Base-by-base conservation (phyloP, 2,329 filamentous ascomycete genomes). In the Sporothrix protearum region DNA sequence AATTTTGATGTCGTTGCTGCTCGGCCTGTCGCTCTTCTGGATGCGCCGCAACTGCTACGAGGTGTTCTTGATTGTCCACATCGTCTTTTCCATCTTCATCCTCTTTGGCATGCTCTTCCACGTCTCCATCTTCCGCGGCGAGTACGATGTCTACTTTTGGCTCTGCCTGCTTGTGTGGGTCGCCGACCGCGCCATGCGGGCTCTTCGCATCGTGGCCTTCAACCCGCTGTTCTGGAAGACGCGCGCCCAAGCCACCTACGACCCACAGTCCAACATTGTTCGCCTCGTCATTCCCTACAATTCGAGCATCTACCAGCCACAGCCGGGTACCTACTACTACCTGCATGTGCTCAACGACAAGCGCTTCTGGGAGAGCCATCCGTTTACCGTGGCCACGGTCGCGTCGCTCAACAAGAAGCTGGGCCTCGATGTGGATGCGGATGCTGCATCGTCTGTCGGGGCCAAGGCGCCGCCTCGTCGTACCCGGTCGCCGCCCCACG, bases 31-130 rank as follows among this genome's bases (percentile, higher is more conserved):
- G 0, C 77, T 86, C 0, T 86, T 85, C 73, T 86, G 83, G 77
- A 78, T 88, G 22, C 82, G 87, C 0, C 81, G 83, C 7, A 82
- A 82, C 10, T 81, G 82, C n/a, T 90, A 88, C 73, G 85, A 88
- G 73, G 39, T 83, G 0, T 86, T 86, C 73, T 77, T 86, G 0
- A 73, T 80, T 6, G 73, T 76, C 9, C 84, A 86, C 59, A 80
- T 86, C 30, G 67, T 79, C 2, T 64, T 85, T 0, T 78, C 83
- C 0, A 75, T 83, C 14, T 66, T 85, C 2, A 76, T 80, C 7
- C 67, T 86, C 2, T 78, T 81, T 0, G 83, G 80, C 49, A 71
- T 75, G 66, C 16, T 72, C 2, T 64, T 67, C 28, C 71, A 75
- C 19, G 71, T 75, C 10, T 72, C 86, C n/a, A 85, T 87, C 28